Percentiles rank a stretch among this genome's conserved stretches.
These are phyloP conservation scores for Fusarium sp. DNA, from an alignment of 2,329 filamentous ascomycete species.

Conservation along the genomic window DNA sequence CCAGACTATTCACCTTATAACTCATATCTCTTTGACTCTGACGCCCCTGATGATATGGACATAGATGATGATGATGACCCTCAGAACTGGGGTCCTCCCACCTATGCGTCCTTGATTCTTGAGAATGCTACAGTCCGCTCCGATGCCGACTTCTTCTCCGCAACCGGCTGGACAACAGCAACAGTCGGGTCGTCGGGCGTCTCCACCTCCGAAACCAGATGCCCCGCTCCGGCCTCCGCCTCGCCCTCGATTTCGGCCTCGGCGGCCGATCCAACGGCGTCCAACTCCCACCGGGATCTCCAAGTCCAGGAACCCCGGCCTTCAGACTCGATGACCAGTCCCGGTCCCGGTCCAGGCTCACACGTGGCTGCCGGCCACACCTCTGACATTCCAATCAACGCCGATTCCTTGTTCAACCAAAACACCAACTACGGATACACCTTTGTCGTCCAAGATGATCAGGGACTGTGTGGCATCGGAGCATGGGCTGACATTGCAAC, in stretches of 20 bases:
- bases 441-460: slow-evolving; percentile 13
- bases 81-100: slow-evolving; percentile 16
- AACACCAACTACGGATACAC: slow-evolving; percentile 1
- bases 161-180: slow-evolving; percentile 32
- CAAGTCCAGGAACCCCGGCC: slow-evolving; percentile 29
- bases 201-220: slow-evolving; percentile 33
- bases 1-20: slow-evolving; percentile 9
- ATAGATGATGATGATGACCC: background rate
- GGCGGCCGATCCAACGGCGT: slow-evolving; percentile 26
- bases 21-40: background rate
- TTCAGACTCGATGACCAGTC: slow-evolving; percentile 13
- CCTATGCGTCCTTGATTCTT: slow-evolving; percentile 19
- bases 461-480: slow-evolving; percentile 37
- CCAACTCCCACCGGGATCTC: slow-evolving; percentile 21
- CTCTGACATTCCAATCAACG: slow-evolving; percentile 20
- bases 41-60: background rate
- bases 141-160: slow-evolving; percentile 24
- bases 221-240: slow-evolving; percentile 31
- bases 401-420: slow-evolving; percentile 15
- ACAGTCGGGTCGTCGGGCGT: slow-evolving; percentile 1
- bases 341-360: slow-evolving; percentile 4
- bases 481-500: slow-evolving; percentile 40
- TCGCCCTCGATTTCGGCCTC: slow-evolving; percentile 14
- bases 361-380: slow-evolving; percentile 20
- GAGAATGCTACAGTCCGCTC: slow-evolving; percentile 21